phyloP scores from a whole-genome alignment of 768 basidiomycete species.

The Leccinellum rugosiceps region DNA sequence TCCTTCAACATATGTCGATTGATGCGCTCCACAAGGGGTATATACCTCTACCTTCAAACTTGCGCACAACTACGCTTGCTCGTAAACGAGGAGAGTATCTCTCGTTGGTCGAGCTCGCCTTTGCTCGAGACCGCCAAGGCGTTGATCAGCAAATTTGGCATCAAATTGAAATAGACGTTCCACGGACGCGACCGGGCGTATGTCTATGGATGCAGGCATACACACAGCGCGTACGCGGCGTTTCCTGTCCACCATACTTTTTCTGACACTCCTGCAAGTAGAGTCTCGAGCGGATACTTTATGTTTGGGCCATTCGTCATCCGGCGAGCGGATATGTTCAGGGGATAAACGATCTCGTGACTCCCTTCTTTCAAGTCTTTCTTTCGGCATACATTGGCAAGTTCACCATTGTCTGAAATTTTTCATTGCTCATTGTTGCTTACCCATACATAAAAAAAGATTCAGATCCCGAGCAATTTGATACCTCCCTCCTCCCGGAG shows the following conservation, averaged over 20 bases:
- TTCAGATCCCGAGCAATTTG: conserved; percentile 85
- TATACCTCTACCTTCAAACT: conserved; percentile 76
- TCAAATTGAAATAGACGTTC: conserved; percentile 98
- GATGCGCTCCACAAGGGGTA: conserved; percentile 65
- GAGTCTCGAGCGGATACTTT: conserved; percentile 92
- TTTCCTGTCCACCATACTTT: background rate
- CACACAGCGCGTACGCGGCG: conserved; percentile 80
- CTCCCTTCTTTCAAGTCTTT: conserved; percentile 98
- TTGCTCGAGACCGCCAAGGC: conserved; percentile 78
- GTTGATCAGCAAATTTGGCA: conserved; percentile 99
- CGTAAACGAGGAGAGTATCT: conserved; percentile 92
- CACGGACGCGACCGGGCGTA: conserved; percentile 89
- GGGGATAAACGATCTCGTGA: conserved; percentile 97
- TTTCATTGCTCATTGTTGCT: conserved; percentile 1
- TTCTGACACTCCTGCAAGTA: conserved; percentile 35
- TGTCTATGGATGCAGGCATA: conserved; percentile 85
- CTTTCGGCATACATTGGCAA: conserved; percentile 90
- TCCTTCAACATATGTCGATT: conserved; percentile 1
- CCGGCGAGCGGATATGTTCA: conserved; percentile 99
- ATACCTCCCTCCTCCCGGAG: conserved; percentile 71
- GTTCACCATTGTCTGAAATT: conserved; percentile 16
- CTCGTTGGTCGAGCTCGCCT: conserved; percentile 85
- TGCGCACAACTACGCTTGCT: conserved; percentile 72
- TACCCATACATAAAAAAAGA: conserved; percentile 47
- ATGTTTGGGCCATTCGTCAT: conserved; percentile 99